A percentile compares a stretch with the other conserved stretches of the same genome.
Evolutionary conservation across 148 eudicot genomes (phyloP).

Genomic region (Camellia sinensis): DNA sequence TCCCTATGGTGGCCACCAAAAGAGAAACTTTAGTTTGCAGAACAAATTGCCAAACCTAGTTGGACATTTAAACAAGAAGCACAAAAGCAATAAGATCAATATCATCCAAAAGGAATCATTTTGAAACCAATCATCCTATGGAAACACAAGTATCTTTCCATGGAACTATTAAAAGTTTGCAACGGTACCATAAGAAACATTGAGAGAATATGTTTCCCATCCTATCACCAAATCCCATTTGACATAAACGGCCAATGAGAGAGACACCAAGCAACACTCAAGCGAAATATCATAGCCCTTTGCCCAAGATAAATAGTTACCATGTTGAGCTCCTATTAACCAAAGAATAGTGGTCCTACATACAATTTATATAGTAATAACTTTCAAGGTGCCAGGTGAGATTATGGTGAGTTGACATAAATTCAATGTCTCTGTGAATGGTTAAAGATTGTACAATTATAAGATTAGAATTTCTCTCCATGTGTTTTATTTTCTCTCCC

Average conservation of each 20-base stretch:
- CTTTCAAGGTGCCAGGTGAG: no score
- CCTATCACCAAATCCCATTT: not conserved
- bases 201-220: not conserved
- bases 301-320: no score
- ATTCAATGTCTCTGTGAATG: no score
- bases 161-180: no score
- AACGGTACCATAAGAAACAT: no score
- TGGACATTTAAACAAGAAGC: not conserved
- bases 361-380: no score
- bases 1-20: not conserved
- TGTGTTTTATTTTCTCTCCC: not conserved
- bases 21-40: conserved; percentile 1
- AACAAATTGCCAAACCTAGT: not conserved
- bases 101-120: not conserved
- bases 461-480: no score
- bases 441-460: no score
- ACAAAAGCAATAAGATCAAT: not conserved
- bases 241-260: not conserved
- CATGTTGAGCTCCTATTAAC: no score
- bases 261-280: not conserved
- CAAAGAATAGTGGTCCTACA: no score
- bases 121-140: not conserved
- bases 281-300: not conserved
- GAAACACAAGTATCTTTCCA: not conserved
- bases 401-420: no score